Evolutionary conservation across 2,329 filamentous ascomycete genomes (phyloP).

Genomic region (Cordyceps cicadae): DNA sequence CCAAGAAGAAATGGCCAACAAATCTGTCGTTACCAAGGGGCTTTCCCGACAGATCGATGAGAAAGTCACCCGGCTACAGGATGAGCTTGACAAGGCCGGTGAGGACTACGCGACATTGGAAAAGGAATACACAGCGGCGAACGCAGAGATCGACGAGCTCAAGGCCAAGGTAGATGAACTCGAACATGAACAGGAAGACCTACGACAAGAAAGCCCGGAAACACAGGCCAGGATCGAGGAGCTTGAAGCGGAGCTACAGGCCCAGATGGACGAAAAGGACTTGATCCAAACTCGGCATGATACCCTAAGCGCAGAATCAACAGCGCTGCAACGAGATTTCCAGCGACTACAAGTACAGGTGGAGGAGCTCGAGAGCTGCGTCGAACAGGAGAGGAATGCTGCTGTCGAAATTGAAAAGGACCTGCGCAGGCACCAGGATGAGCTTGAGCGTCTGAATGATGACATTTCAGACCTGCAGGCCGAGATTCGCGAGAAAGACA

Average conservation of each 20-base stretch:
- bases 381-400: conserved; percentile 48
- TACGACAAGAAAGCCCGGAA: conserved; percentile 24
- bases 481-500: conserved; percentile 61
- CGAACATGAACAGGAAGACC: conserved; percentile 18
- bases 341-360: conserved; percentile 38
- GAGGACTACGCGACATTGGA: conserved; percentile 44
- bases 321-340: conserved; percentile 58
- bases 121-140: conserved; percentile 39
- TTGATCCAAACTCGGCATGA: conserved; percentile 62
- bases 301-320: conserved; percentile 56
- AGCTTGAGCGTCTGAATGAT: conserved; percentile 43
- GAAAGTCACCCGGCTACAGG: conserved; percentile 56
- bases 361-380: conserved; percentile 38
- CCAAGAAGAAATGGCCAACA: conserved; percentile 71
- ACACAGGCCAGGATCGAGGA: conserved; percentile 41
- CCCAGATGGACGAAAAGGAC: conserved; percentile 57
- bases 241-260: conserved; percentile 50
- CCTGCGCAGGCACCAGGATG: conserved; percentile 36
- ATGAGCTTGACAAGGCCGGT: conserved; percentile 50
- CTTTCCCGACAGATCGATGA: conserved; percentile 69
- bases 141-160: conserved; percentile 38
- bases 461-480: conserved; percentile 57
- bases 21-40: conserved; percentile 67
- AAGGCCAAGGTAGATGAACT: conserved; percentile 36
- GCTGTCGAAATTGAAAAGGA: conserved; percentile 53